Evolutionary conservation across 495 filamentous ascomycete species (phyloP), one percentile per base, ranked within the genome.

Genomic region (Tuber magnatum): DNA sequence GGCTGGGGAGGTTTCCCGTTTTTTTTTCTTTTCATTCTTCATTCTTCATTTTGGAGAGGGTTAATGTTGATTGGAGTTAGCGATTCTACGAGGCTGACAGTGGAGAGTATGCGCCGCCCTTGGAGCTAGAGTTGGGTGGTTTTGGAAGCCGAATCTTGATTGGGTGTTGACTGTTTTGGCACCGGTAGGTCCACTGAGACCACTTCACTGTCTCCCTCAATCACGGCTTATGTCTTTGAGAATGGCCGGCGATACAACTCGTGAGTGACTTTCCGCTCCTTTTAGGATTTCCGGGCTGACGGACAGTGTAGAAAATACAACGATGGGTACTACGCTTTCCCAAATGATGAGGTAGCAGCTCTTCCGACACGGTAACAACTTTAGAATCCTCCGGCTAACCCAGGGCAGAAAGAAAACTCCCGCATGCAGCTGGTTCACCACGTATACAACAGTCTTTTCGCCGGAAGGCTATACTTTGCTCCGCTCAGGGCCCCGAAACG

Each of bases 381-480:
- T 41, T 44, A 22, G 69, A 71, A 41, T 32, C 32, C 39, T 71
- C 18, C 7, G 9, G 42, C 24, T 71, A 71, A 41, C 38, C 24
- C 5, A 9, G 28, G 0, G 18, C n/a, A 73, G 73, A 51, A 22
- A 9, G 72, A 76, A 44, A 56, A 76, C 32, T 35, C 65, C 51
- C 84, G 86, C n/a, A 81, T 87, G 70, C 84, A 86, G 71, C 80
- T 87, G 2, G 84, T 85, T 24, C 85, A 86, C 73, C 84, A 87
- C 70, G 80, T 85, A 80, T 83, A 83, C 61, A 75, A 46, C 3
- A 56, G 86, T 22, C 82, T 83, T 0, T 61, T 86, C 75, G 74
- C 76, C 3, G 78, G 79, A 22, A 75, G 80, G 39, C 81, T 86
- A 5, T 83, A 80, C 72, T 73, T 84, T 6, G 84, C 85, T 1